Conservation (phyloP, 148 eudicot species). For the Vaccinium vitisidaea region DNA sequence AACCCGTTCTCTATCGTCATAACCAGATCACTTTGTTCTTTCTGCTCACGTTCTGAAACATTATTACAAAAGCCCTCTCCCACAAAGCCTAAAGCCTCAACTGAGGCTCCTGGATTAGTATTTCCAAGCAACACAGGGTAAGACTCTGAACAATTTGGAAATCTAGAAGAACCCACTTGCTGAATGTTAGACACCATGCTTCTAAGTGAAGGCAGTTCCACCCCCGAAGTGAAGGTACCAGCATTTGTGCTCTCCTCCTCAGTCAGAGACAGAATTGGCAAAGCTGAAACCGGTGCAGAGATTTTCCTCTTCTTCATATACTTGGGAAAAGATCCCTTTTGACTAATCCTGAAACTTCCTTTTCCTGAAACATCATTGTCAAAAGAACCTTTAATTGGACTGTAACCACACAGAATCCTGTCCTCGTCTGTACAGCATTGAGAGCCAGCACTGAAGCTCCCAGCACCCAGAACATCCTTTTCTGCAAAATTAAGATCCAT, state of each 20-base stretch:
- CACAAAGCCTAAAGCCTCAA: conserved; percentile 18
- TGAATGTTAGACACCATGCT: conserved; percentile 16
- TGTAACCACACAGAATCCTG: conserved; percentile 12
- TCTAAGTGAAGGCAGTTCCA: conserved; percentile 21
- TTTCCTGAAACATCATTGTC: conserved; percentile 19
- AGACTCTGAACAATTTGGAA: conserved; percentile 13
- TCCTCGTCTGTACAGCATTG: conserved; percentile 13
- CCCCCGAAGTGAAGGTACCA: conserved; percentile 15
- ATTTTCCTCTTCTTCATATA: conserved; percentile 39
- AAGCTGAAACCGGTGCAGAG: conserved; percentile 22
- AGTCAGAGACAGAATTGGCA: conserved; percentile 21
- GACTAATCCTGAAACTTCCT: conserved; percentile 21
- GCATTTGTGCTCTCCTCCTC: conserved; percentile 27
- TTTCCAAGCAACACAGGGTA: conserved; percentile 9
- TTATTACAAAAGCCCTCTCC: conserved; percentile 24
- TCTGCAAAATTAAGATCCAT: conserved; percentile 23
- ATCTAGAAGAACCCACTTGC: conserved; percentile 7
- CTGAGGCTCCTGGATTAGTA: conserved; percentile 15
- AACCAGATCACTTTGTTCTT: conserved; percentile 22
- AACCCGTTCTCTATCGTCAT: conserved; percentile 12
- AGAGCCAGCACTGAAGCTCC: conserved; percentile 15
- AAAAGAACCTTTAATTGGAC: conserved; percentile 14
- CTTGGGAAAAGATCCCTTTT: conserved; percentile 23
- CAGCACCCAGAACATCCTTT: conserved; percentile 28
- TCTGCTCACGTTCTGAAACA: conserved; percentile 24